Base-by-base conservation (phyloP, 2,329 filamentous ascomycete genomes). In the Hymenoscyphus salicellus region DNA sequence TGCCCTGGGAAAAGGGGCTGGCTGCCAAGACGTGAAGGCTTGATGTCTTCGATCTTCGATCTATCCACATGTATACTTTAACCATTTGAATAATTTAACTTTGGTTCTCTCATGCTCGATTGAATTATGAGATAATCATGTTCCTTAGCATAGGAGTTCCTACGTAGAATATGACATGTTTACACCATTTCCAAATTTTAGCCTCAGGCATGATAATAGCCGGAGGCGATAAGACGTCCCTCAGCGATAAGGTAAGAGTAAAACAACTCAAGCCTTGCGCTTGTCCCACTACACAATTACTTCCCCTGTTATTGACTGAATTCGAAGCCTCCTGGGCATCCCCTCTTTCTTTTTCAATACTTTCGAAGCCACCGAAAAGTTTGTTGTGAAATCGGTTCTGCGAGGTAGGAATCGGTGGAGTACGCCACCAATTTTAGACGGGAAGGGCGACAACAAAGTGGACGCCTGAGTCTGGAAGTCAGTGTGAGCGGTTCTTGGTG, bases 181-280 rank as follows among this genome's bases (percentile, higher is more conserved):
- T 20, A 17, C 6, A 2, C n/a, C 4, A 23, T 49, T 23, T 49
- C 11, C 14, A 14, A 23, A 23, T 8, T n/a, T 8, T 49, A 49
- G 46, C 46, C 46, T 49, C n/a, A 49, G 46, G 32, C 41, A 36
- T 46, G 20, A n/a, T 6, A 30, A 28, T 14, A 26, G 23, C 52
- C 52, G 26, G 26, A 11, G 17, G 55, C 55, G 55, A 56, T 56
- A 56, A 56, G 55, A 56, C 30, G 30, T 17, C 23, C 41, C 32
- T 36, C 43, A 16, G 5, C 17, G 8, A n/a, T 8, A 10, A 10
- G 55, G 30, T 56, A 56, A 30, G 26, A 20, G 26, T 32, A 30
- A 56, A 56, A 56, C 52, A 56, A 10, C 5, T 23, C 6, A 60
- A 43, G 55, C 55, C 28, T 56, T n/a, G 55, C 55, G 55, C 28